These are phyloP conservation scores for Termitomyces sp. DNA, from an alignment of 768 basidiomycete genomes.

Conservation along the genomic window DNA sequence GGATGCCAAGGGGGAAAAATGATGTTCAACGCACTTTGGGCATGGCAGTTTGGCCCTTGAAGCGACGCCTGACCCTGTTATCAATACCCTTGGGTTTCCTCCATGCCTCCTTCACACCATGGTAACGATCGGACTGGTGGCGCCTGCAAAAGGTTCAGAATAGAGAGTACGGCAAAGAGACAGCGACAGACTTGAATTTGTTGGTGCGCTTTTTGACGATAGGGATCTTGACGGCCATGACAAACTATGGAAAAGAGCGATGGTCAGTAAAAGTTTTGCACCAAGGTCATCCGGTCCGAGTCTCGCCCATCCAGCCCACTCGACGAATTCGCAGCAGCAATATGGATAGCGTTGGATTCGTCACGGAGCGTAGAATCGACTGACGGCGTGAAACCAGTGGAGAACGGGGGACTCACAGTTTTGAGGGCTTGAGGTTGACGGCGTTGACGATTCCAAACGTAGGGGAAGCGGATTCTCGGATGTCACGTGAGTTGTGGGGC, in stretches of 20 bases:
- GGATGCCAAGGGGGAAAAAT: not conserved
- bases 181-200: slow-evolving; percentile 79
- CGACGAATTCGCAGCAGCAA: not conserved
- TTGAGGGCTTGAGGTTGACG: slow-evolving; percentile 49
- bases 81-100: slow-evolving; percentile 99
- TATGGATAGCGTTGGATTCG: slow-evolving; percentile 12
- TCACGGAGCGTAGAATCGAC: slow-evolving; percentile 7
- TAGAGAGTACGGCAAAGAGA: slow-evolving; percentile 1
- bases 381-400: slow-evolving; percentile 17
- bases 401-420: slow-evolving; percentile 44
- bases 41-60: slow-evolving; percentile 96
- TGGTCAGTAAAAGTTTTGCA: slow-evolving; percentile 22
- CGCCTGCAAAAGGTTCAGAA: slow-evolving; percentile 51
- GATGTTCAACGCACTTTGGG: slow-evolving; percentile 65
- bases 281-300: slow-evolving; percentile 33
- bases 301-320: slow-evolving; percentile 14
- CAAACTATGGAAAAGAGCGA: slow-evolving; percentile 25
- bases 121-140: slow-evolving; percentile 98
- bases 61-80: slow-evolving; percentile 92
- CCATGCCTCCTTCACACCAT: slow-evolving; percentile 97
- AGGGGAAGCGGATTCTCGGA: slow-evolving; percentile 2
- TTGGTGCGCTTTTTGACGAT: slow-evolving; percentile 97
- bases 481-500: slow-evolving; percentile 3
- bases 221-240: slow-evolving; percentile 52
- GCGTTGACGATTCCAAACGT: slow-evolving; percentile 28